Conservation (phyloP, 176 grass and related monocot species). For the sorghum (Sorghum bicolor) region DNA sequence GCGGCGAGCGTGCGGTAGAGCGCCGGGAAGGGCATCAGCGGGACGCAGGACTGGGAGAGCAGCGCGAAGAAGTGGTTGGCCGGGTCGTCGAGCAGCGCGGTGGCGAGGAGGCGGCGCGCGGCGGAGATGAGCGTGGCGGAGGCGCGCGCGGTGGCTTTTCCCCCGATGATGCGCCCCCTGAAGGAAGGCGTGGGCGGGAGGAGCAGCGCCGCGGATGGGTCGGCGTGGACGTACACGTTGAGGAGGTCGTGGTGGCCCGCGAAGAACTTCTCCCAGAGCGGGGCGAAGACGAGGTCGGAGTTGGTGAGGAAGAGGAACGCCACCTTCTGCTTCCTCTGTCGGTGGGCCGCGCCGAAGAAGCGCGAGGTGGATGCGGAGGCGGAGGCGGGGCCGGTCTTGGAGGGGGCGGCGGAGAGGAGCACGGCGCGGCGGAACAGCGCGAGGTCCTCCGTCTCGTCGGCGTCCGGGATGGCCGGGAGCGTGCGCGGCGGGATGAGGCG, state of each 20-base stretch:
- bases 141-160: constrained; percentile 71
- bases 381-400: constrained; percentile 36
- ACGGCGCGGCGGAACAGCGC: constrained; percentile 96
- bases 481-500: constrained; percentile 67
- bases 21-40: constrained; percentile 63
- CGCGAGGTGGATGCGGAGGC: constrained; percentile 52
- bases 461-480: constrained; percentile 79
- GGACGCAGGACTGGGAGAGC: constrained; percentile 82
- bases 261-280: constrained; percentile 92
- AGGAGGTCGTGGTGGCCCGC: constrained; percentile 48
- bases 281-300: constrained; percentile 72
- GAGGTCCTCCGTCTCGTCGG: constrained; percentile 90
- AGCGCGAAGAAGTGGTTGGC: constrained; percentile 81
- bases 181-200: constrained; percentile 46
- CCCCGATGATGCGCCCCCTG: constrained; percentile 46
- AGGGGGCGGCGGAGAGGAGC: constrained; percentile 52
- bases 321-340: constrained; percentile 45
- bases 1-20: constrained; percentile 48
- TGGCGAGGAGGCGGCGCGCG: constrained; percentile 74
- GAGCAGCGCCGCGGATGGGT: constrained; percentile 37
- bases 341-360: background rate
- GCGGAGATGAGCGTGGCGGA: constrained; percentile 90
- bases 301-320: constrained; percentile 94
- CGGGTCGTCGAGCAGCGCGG: constrained; percentile 73
- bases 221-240: constrained; percentile 93